These are phyloP conservation scores for Reticulascus tulasneorum DNA, from an alignment of 2,329 filamentous ascomycete genomes.

Conservation along the genomic window DNA sequence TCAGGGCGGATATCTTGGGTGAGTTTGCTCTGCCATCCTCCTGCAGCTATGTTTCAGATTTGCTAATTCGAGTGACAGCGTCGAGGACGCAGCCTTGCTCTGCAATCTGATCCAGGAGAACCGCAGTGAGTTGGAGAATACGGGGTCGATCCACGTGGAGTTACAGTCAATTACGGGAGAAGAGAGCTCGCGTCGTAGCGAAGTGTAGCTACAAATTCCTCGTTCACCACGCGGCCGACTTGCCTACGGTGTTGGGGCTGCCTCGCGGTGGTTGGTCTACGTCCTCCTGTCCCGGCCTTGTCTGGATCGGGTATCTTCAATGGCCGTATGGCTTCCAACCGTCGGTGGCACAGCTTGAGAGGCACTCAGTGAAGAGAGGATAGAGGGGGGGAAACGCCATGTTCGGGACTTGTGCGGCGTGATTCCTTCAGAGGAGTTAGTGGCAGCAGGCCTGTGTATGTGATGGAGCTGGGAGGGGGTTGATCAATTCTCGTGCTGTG, in stretches of 20 bases:
- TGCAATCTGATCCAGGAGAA: conserved; percentile 12
- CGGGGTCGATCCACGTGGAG: conserved; percentile 5
- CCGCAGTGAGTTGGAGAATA: conserved; percentile 3
- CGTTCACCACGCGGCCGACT: conserved; percentile 12
- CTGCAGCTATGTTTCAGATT: no score
- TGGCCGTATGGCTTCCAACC: conserved; percentile 17
- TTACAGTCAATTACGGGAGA: conserved; percentile 11
- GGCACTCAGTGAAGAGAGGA: no score
- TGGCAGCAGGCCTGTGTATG: no score
- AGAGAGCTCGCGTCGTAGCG: conserved; percentile 12
- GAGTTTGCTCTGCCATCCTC: not conserved
- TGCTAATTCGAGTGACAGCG: not conserved
- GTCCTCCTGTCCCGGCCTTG: conserved; percentile 10
- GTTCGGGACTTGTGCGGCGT: no score
- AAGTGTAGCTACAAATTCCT: conserved; percentile 14
- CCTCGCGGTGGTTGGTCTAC: conserved; percentile 13
- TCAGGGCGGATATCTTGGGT: not conserved
- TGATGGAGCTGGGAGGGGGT: no score
- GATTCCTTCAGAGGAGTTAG: no score
- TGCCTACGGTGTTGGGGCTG: conserved; percentile 13
- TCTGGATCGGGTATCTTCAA: conserved; percentile 14
- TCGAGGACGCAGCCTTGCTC: conserved; percentile 15
- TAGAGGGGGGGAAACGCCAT: no score
- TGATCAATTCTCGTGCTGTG: no score
- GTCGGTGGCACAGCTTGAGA: conserved; percentile 1